Base-by-base conservation (phyloP, 805 yeast genomes). In the Kodamaea restingae region DNA sequence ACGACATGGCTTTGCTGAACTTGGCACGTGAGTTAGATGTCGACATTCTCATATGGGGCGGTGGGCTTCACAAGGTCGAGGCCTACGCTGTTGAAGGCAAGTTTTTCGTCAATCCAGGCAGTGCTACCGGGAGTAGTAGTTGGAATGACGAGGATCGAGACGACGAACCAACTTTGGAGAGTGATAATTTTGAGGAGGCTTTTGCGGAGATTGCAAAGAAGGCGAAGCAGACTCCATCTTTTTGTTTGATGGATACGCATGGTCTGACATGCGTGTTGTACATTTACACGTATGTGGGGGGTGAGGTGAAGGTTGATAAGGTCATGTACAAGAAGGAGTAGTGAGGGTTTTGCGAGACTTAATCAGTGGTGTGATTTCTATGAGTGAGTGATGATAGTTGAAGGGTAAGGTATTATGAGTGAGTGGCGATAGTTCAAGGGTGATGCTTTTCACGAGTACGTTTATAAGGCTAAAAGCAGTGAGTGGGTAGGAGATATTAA, bases 31-130 rank as follows among this genome's bases (percentile, higher is more conserved):
- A 88, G 62, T 72, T 90, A 71, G 95, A 90, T 56, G 97, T 86
- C 28, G 98, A 93, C 60, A 76, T 93, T 4, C 67, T 93, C 48
- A 70, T 93, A 10, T 88, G 93, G 84, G 97, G 98, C 10, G 95
- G 96, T 0, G 84, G 95, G 2, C 32, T 39, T 14, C 95, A 88
- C 57, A 78, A 80, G 47, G 95, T 88, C 4, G 98, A 91, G 55
- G 96, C 97, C 0, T 91, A 88, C 54, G 85, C 93, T 7, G 65
- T 90, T 42, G 98, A 88, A 48, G 95, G 95, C 15, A 87, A 86
- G 61, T 87, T 90, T 58, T 93, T 93, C 54, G 75, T 93, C n/a
- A 91, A 87, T 58, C 98, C 98, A 0, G 98, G 98, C 0, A 84
- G 95, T 55, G 95, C 95, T 30, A 90, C 97, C 0, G 98, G 98